Evolutionary conservation across 345 rosid genomes (phyloP), one percentile per base, ranked within the genome.

Genomic region (Limnanthes douglasii): DNA sequence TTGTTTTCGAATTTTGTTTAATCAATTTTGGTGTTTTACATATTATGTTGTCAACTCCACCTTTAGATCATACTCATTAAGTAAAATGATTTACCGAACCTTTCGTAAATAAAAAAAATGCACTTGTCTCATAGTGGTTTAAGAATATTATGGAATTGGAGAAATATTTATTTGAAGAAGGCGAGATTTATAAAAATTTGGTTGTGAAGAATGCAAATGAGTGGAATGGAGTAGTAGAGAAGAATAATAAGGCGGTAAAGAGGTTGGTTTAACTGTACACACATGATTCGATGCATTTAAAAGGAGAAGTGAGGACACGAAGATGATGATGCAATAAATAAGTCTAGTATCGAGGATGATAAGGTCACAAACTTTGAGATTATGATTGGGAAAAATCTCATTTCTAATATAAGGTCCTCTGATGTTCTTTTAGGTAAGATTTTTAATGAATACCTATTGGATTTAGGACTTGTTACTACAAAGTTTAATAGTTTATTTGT

Each of bases 311-410:
- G 86, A 84, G 33, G 96, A 84, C 31, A 73, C 80, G 64, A 90
- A 84, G 66, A 80, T 77, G 96, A 52, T 84, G 7, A 43, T 54
- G 69, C 86, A 9, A 78, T 86, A 2, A 94, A 84, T 51, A 70
- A 86, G 69, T 74, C 98, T 3, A 94, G 98, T 35, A 90, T 95
- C 8, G 94, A 76, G 2, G 65, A 92, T 32, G 98, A 90, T 65
- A 84, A 80, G 54, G 86, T 90, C 28, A 72, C 96, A 11, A 86
- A 94, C 0, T 90, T 80, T 61, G 73, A 92, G 16, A 73, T 80
- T 18, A 65, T 80, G 63, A 69, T 84, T 15, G 98, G 85, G 21
- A 92, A 84, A 60, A 90, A 90, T 37, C 83, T 94, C 0, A 45
- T 90, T 16, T 94, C 96, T 21, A 90, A 84, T 59, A 54, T 90